These are phyloP conservation scores for Aureobasidium sp. DNA, from an alignment of 2,329 filamentous ascomycete genomes.

Conservation along the genomic window DNA sequence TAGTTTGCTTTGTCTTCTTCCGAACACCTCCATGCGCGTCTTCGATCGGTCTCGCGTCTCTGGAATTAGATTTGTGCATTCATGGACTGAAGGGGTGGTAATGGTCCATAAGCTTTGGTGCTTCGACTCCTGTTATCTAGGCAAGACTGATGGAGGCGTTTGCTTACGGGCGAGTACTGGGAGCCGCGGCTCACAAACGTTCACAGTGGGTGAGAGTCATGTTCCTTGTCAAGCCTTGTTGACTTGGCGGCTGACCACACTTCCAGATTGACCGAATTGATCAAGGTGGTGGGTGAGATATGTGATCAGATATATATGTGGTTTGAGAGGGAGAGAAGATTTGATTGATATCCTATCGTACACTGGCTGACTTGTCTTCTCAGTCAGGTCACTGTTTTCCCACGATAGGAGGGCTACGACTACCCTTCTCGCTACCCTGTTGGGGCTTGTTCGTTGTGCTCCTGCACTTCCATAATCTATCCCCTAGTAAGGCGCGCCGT, in stretches of 20 bases:
- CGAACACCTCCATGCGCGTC: neutral
- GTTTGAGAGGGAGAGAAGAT: no score
- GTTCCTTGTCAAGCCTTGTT: neutral
- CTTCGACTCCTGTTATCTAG: neutral
- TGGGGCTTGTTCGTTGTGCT: neutral
- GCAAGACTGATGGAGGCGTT: neutral
- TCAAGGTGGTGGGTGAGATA: neutral
- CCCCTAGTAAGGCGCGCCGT: neutral
- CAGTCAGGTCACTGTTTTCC: neutral
- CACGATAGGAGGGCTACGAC: no score
- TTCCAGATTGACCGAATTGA: neutral
- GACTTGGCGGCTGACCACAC: constrained; percentile 1
- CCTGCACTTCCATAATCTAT: neutral
- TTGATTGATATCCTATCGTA: neutral
- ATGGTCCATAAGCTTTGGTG: neutral
- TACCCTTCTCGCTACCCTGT: neutral
- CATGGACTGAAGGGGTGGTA: neutral
- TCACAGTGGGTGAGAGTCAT: neutral
- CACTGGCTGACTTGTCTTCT: neutral
- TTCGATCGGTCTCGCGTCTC: neutral
- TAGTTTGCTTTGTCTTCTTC: neutral
- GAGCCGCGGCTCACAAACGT: neutral
- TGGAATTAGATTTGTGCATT: neutral
- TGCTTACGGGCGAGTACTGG: neutral
- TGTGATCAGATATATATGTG: neutral